phyloP scores from a whole-genome alignment of 1,139 yeast species.

The Candida sp. region DNA sequence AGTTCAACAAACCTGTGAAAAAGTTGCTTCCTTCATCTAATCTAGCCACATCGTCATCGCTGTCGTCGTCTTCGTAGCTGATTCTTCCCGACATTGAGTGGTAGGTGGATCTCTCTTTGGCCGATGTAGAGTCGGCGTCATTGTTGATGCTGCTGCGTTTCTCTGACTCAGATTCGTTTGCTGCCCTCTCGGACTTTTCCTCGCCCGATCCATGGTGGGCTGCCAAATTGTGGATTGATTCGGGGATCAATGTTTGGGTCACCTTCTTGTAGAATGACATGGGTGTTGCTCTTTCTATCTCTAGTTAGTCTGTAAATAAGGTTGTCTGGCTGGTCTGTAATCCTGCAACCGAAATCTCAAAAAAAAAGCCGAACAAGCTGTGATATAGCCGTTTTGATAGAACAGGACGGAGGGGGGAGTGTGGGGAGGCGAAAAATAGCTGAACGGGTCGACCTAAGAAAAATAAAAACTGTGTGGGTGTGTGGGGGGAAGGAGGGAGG shows the following conservation, averaged over 20 bases:
- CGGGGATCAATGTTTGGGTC: constrained; percentile 1
- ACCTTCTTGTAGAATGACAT: constrained; percentile 9
- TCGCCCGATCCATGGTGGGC: not conserved
- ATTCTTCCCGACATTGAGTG: constrained; percentile 2
- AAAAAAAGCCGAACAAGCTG: not conserved
- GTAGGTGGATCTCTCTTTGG: not conserved
- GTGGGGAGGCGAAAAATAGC: not conserved
- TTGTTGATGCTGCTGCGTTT: constrained; percentile 7
- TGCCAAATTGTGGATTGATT: constrained; percentile 3
- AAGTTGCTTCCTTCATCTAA: constrained; percentile 25
- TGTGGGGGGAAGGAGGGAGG: too few relatives aligned
- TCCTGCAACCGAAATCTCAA: not conserved
- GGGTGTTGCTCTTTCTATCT: not conserved
- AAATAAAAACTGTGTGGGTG: too few relatives aligned
- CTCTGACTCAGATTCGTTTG: not conserved
- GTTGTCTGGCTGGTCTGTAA: not conserved
- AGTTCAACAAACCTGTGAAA: constrained; percentile 52
- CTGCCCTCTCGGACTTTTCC: not conserved
- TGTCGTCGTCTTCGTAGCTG: constrained; percentile 14
- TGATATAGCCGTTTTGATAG: not conserved
- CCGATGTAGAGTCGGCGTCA: constrained; percentile 5
- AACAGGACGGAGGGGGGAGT: not conserved
- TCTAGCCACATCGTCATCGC: constrained; percentile 23
- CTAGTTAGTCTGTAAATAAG: not conserved
- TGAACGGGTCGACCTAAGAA: not conserved